A percentile compares a stretch with the other conserved stretches of the same genome.
phyloP scores from a whole-genome alignment of 805 yeast genomes.

The Teunomyces pallodes region DNA sequence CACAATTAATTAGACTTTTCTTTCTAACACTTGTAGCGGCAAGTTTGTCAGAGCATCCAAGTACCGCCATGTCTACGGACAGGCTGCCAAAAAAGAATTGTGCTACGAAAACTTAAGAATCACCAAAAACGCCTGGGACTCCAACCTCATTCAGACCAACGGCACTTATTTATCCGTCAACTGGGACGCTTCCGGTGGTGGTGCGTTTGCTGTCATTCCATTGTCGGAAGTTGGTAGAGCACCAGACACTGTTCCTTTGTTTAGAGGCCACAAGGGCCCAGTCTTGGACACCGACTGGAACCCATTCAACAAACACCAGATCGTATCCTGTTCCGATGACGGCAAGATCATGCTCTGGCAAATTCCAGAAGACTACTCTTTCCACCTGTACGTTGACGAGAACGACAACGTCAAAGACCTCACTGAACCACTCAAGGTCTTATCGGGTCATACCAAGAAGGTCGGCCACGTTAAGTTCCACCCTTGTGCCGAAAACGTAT shows the following conservation, averaged over 20 bases:
- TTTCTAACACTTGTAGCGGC: conserved; percentile 47
- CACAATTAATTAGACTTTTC: not conserved
- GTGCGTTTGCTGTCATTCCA: conserved; percentile 95
- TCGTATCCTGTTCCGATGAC: conserved; percentile 28
- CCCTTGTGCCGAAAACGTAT: conserved; percentile 81
- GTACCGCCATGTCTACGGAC: conserved; percentile 95
- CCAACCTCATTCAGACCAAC: conserved; percentile 82
- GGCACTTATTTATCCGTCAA: conserved; percentile 83
- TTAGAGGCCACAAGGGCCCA: conserved; percentile 93
- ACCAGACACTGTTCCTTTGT: conserved; percentile 89
- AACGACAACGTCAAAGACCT: conserved; percentile 65
- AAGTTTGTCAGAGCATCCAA: conserved; percentile 95
- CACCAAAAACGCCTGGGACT: conserved; percentile 95
- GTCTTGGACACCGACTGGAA: conserved; percentile 95
- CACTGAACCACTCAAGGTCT: conserved; percentile 58
- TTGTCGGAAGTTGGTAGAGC: conserved; percentile 82
- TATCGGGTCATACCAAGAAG: conserved; percentile 87
- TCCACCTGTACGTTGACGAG: conserved; percentile 53
- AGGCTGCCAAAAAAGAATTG: conserved; percentile 66
- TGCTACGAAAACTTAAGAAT: conserved; percentile 73
- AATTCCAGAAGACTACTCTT: conserved; percentile 78
- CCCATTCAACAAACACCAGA: conserved; percentile 74
- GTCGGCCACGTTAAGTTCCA: conserved; percentile 91
- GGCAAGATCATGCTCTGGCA: conserved; percentile 77
- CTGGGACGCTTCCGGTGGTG: conserved; percentile 96